Evolutionary conservation across 768 basidiomycete species (phyloP), one percentile per base, ranked within the genome.

Genomic region (Auriscalpium vulgare): DNA sequence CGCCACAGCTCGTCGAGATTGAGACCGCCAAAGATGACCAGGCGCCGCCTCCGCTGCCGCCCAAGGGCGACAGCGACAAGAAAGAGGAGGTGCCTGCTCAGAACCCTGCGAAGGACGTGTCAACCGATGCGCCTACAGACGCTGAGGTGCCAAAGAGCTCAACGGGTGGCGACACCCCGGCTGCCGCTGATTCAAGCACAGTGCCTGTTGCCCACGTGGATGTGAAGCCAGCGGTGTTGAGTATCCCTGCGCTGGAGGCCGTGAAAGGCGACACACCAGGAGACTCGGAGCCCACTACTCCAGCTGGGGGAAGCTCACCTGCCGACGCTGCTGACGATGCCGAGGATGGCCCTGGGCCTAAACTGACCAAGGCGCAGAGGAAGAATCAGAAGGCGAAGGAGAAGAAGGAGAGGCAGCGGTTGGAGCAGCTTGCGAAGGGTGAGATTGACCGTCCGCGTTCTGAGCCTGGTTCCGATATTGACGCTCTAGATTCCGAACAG

Each of bases 401-500:
- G 17, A 53, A 48, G 8, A 34, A 36, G 0, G 19, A 4, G 35
- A 19, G 23, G 2, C 11, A 9, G 38, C 2, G 23, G 29, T n/a
- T 3, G 38, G 37, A 52, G 19, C 17, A 52, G 47, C 13, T 17
- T 43, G 37, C 19, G 36, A 59, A 59, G 58, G 58, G 58, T 59
- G 52, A 61, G 54, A 59, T 52, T 46, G 55, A 56, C 37, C 51
- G 51, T 59, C 29, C 35, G 21, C 44, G 4, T 45, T 36, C 36
- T 40, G 36, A 53, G 38, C 40, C 54, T 36, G 50, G 43, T 36
- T 40, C 47, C 23, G 44, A 40, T 17, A 37, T 37, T 48, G 51
- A 49, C 51, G 17, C 29, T 11, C n/a, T 47, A 54, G 17, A 43
- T 47, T 23, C 13, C n/a, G 43, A 34, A 16, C 19, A 23, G 35